Percentiles rank a stretch among this genome's conserved stretches.
Evolutionary conservation across 1,284 basidiomycete genomes (phyloP).

Genomic region (Melanopsichium pennsylvanicum): DNA sequence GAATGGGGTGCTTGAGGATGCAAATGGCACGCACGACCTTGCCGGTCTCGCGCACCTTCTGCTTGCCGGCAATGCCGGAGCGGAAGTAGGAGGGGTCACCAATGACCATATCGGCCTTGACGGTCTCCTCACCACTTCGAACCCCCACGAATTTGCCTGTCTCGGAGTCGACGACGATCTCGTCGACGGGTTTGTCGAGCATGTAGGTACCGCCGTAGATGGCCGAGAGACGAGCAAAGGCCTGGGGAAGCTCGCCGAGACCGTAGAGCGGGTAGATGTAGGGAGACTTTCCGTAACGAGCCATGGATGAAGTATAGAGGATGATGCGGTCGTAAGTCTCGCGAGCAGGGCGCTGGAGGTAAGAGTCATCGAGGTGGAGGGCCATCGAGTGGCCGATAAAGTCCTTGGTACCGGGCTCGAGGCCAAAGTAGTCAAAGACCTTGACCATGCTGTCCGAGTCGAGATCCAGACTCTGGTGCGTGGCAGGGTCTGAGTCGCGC

Average conservation of each 20-base stretch:
- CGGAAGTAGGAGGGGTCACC: conserved; percentile 96
- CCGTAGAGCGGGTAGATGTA: conserved; percentile 99
- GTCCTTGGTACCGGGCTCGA: conserved; percentile 97
- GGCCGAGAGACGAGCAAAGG: conserved; percentile 91
- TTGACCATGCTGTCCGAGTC: conserved; percentile 62
- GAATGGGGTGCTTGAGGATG: conserved; percentile 97
- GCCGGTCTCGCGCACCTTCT: conserved; percentile 82
- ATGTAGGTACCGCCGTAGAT: conserved; percentile 99
- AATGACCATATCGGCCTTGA: conserved; percentile 96
- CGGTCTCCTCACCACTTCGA: conserved; percentile 86
- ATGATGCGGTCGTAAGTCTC: conserved; percentile 93
- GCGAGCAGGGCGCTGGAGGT: conserved; percentile 89
- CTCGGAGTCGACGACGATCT: conserved; percentile 82
- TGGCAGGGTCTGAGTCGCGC: conserved; percentile 91
- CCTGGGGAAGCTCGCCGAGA: conserved; percentile 97
- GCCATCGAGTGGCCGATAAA: conserved; percentile 99
- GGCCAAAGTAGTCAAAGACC: conserved; percentile 93
- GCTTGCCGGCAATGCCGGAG: conserved; percentile 73
- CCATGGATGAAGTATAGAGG: conserved; percentile 98
- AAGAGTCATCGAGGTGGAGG: conserved; percentile 94
- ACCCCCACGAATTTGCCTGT: conserved; percentile 92
- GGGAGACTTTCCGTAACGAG: conserved; percentile 98
- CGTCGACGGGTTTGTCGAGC: conserved; percentile 94
- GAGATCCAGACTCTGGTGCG: conserved; percentile 77
- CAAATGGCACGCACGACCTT: conserved; percentile 98